Percentiles rank a stretch among this genome's conserved stretches.
phyloP scores from a whole-genome alignment of 768 basidiomycete species.

The Auriscalpium microsporum region DNA sequence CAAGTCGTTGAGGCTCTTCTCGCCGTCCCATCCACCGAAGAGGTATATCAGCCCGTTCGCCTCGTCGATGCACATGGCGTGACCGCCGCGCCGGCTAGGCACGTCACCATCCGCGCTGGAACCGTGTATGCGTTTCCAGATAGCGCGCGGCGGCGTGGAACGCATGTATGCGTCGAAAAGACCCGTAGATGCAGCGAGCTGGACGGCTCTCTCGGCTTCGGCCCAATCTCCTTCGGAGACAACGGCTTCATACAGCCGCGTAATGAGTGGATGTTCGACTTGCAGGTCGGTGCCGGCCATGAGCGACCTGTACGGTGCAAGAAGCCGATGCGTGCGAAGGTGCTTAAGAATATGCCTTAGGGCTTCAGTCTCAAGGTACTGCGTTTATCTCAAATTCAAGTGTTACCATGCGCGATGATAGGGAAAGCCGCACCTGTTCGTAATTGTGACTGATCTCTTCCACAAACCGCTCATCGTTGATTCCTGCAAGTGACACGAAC shows the following conservation, averaged over 20 bases:
- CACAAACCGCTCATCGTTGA: constrained; percentile 48
- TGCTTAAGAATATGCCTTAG: constrained; percentile 68
- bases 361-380: constrained; percentile 62
- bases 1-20: constrained; percentile 66
- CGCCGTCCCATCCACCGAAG: constrained; percentile 74
- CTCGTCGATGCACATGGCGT: constrained; percentile 74
- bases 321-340: constrained; percentile 64
- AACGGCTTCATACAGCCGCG: constrained; percentile 51
- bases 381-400: not conserved
- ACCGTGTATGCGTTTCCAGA: constrained; percentile 53
- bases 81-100: constrained; percentile 65
- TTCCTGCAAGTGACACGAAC: constrained; percentile 58
- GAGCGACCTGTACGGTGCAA: constrained; percentile 56
- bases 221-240: constrained; percentile 63
- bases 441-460: constrained; percentile 42
- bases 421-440: constrained; percentile 46
- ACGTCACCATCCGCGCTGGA: constrained; percentile 58
- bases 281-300: constrained; percentile 44
- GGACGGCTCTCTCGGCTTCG: constrained; percentile 46
- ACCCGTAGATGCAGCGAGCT: constrained; percentile 38
- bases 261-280: constrained; percentile 65
- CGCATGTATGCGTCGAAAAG: constrained; percentile 58
- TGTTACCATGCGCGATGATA: not conserved
- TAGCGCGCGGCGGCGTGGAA: constrained; percentile 47
- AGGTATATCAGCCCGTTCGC: constrained; percentile 58